A percentile compares a stretch with the other conserved stretches of the same genome.
Conservation (phyloP, 371 early-diverging fungal species). For the Rhizomucor pusillus region DNA sequence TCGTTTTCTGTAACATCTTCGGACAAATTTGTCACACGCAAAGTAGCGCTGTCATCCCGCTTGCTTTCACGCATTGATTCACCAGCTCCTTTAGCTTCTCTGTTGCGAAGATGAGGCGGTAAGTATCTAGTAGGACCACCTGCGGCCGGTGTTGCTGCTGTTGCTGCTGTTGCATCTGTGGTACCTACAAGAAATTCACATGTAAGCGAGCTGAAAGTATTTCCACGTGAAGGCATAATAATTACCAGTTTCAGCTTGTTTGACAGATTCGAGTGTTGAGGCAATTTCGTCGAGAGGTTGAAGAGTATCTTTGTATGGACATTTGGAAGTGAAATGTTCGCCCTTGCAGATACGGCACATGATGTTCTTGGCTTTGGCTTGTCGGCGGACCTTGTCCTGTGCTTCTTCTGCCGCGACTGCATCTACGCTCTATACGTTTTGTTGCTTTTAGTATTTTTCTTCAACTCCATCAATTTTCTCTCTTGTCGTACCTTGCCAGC, state of each 20-base stretch:
- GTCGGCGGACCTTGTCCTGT: slow-evolving; percentile 35
- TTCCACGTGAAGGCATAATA: not conserved
- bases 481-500: slow-evolving; percentile 40
- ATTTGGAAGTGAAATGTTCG: slow-evolving; percentile 94
- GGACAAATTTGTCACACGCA: slow-evolving; percentile 95
- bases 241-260: slow-evolving; percentile 23
- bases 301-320: slow-evolving; percentile 96
- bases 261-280: slow-evolving; percentile 43
- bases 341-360: slow-evolving; percentile 96
- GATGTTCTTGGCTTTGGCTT: slow-evolving; percentile 78
- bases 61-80: slow-evolving; percentile 54
- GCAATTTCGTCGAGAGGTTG: slow-evolving; percentile 66
- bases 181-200: slow-evolving; percentile 3
- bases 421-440: slow-evolving; percentile 20
- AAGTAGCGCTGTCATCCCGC: slow-evolving; percentile 83
- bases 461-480: not conserved
- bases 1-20: slow-evolving; percentile 90
- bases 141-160: slow-evolving; percentile 26
- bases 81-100: slow-evolving; percentile 52
- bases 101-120: slow-evolving; percentile 79
- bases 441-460: not conserved
- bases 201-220: not conserved
- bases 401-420: slow-evolving; percentile 60
- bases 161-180: slow-evolving; percentile 18
- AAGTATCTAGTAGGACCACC: slow-evolving; percentile 71